These are phyloP conservation scores for Polytolypa hystricis DNA, from an alignment of 2,329 filamentous ascomycete species.

Conservation along the genomic window DNA sequence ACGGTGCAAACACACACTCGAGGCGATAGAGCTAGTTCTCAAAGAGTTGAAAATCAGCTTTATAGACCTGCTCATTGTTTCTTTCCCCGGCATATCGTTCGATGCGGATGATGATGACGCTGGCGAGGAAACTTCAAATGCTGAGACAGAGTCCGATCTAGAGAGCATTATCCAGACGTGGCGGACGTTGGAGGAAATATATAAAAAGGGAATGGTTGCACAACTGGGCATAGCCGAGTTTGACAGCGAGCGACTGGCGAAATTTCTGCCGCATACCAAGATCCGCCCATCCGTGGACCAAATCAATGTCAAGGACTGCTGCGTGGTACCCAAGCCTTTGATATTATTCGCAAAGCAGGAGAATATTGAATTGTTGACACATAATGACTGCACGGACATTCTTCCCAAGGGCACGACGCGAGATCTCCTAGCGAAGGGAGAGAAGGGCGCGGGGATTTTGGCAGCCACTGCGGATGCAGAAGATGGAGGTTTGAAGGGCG, in stretches of 20 bases:
- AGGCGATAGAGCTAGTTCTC: constrained; percentile 69
- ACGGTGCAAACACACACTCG: constrained; percentile 58
- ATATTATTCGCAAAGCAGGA: constrained; percentile 72
- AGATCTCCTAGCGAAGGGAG: constrained; percentile 65
- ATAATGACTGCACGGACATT: constrained; percentile 89
- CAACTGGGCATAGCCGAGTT: constrained; percentile 85
- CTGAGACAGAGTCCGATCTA: constrained; percentile 39
- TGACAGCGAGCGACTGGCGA: constrained; percentile 68
- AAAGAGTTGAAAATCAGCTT: constrained; percentile 64
- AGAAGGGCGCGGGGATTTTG: constrained; percentile 64
- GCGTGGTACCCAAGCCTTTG: constrained; percentile 82
- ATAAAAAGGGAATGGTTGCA: constrained; percentile 58
- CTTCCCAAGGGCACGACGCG: constrained; percentile 74
- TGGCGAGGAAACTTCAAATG: constrained; percentile 50
- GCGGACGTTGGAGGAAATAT: constrained; percentile 58
- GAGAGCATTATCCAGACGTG: constrained; percentile 58
- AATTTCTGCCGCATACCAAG: constrained; percentile 59
- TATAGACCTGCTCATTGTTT: constrained; percentile 82
- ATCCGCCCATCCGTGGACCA: constrained; percentile 78
- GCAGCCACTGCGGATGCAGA: constrained; percentile 44
- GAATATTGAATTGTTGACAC: constrained; percentile 77
- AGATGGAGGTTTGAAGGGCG: constrained; percentile 54
- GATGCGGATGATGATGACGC: constrained; percentile 83
- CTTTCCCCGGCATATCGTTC: constrained; percentile 86
- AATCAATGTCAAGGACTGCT: constrained; percentile 93